Evolutionary conservation across 768 basidiomycete genomes (phyloP), one percentile per base, ranked within the genome.

Genomic region (Suillus discolor): DNA sequence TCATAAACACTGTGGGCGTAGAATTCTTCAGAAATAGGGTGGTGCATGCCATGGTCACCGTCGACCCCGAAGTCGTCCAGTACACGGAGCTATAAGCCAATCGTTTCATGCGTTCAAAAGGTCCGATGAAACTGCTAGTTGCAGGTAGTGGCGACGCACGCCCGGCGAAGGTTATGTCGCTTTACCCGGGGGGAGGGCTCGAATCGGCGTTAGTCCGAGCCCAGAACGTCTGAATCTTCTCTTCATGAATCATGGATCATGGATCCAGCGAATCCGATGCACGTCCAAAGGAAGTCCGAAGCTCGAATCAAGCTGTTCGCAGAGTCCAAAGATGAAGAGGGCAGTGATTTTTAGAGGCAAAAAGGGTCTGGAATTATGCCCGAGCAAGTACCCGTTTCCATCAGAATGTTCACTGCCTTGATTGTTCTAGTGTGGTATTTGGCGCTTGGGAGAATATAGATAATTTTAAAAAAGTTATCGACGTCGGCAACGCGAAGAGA

Each of bases 381-480:
- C 65, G 54, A 59, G 38, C n/a, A 6, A 65, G 47, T 65, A 65
- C 47, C 45, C 42, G 70, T 73, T 74, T 75, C 74, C 73, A 75
- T 75, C 74, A 75, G 75, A 75, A 76, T 54, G 66, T 73, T 70
- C 73, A 66, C 70, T 71, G 66, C 73, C 69, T 65, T 63, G 71
- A 69, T 60, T 55, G 66, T 67, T 67, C 64, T 74, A 67, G 73
- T 53, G 23, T 59, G 15, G 31, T 4, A 13, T 39, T 45, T 18
- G 57, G 59, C 39, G 59, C 39, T 42, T 60, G 59, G 61, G 61
- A 61, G 16, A 38, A 60, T n/a, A 16, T 16, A 11, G 15, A 9
- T 62, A 62, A 31, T 31, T 42, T 63, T 51, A 41, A 70, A 31
- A 64, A 60, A 54, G 38, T 23, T 45, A 62, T 57, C 54, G 20